Percentiles rank a stretch among this genome's conserved stretches.
Evolutionary conservation across 768 basidiomycete species (phyloP).

Genomic region (Agrocybe pediades): DNA sequence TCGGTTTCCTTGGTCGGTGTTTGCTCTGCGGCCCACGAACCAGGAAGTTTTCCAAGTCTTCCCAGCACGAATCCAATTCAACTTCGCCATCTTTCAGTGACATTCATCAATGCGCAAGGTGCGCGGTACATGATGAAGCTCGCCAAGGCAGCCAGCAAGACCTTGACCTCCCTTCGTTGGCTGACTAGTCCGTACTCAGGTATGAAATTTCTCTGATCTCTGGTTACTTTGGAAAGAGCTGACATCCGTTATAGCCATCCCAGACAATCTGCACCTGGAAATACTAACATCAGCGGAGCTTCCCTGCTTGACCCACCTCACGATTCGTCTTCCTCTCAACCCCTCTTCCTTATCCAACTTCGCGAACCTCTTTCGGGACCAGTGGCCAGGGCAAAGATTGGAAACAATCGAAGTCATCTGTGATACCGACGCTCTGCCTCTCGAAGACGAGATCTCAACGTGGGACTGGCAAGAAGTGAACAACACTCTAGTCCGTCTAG

Average conservation of each 20-base stretch:
- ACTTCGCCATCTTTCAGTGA: conserved; percentile 11
- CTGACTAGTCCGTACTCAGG: conserved; percentile 13
- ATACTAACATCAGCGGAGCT: not conserved
- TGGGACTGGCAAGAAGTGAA: conserved; percentile 14
- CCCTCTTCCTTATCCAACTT: not conserved
- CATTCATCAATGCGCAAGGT: not conserved
- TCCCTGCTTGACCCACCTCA: not conserved
- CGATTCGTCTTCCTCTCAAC: conserved; percentile 1
- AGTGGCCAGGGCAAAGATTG: not conserved
- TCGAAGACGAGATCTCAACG: not conserved
- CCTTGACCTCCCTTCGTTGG: conserved; percentile 12
- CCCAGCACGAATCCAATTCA: not conserved
- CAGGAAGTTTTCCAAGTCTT: no score
- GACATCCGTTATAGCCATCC: not conserved
- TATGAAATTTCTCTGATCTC: conserved; percentile 1
- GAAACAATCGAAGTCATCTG: conserved; percentile 15
- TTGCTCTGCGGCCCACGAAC: no score
- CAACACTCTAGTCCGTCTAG: conserved; percentile 3
- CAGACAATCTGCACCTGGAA: not conserved
- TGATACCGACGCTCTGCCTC: conserved; percentile 14
- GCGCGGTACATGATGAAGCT: conserved; percentile 5
- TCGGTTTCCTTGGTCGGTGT: conserved; percentile 13
- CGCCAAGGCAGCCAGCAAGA: conserved; percentile 3
- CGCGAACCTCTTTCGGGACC: not conserved
- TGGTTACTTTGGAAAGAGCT: not conserved